phyloP scores from a whole-genome alignment of 2,329 filamentous ascomycete genomes.

The Aspergillus caelatus region DNA sequence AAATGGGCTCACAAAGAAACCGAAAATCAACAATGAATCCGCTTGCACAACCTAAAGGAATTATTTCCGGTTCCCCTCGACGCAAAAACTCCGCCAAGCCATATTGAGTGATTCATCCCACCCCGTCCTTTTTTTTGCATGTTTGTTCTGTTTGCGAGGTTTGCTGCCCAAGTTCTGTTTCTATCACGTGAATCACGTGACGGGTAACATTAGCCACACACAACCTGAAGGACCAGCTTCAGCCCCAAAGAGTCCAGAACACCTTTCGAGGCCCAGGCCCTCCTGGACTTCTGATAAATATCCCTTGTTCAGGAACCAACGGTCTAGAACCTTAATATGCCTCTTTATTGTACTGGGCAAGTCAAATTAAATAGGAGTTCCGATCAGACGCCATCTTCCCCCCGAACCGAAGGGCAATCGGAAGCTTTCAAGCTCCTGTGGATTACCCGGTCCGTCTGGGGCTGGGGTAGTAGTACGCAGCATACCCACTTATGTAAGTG shows the following conservation, averaged over 20 bases:
- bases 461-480: background rate
- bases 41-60: background rate
- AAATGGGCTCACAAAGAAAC: slow-evolving; percentile 1
- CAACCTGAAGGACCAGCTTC: slow-evolving; percentile 12
- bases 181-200: slow-evolving; percentile 7
- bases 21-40: background rate
- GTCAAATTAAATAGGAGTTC: background rate
- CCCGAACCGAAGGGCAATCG: background rate
- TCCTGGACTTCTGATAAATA: slow-evolving; percentile 24
- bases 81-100: slow-evolving; percentile 37
- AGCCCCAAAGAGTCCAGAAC: slow-evolving; percentile 35
- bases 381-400: background rate
- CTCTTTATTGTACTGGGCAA: slow-evolving; percentile 1
- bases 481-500: background rate
- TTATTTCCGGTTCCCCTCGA: background rate
- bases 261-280: slow-evolving; percentile 31
- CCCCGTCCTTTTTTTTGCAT: slow-evolving; percentile 13
- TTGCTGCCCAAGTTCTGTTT: slow-evolving; percentile 6
- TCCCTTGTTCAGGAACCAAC: slow-evolving; percentile 19
- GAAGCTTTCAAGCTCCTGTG: background rate
- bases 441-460: background rate
- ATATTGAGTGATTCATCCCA: slow-evolving; percentile 26
- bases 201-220: slow-evolving; percentile 5
- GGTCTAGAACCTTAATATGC: slow-evolving; percentile 32
- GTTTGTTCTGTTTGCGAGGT: slow-evolving; percentile 31